A percentile compares a stretch with the other conserved stretches of the same genome.
Evolutionary conservation across 73 alveolate genomes (phyloP).

Genomic region (Paramecium sexaurelia): DNA sequence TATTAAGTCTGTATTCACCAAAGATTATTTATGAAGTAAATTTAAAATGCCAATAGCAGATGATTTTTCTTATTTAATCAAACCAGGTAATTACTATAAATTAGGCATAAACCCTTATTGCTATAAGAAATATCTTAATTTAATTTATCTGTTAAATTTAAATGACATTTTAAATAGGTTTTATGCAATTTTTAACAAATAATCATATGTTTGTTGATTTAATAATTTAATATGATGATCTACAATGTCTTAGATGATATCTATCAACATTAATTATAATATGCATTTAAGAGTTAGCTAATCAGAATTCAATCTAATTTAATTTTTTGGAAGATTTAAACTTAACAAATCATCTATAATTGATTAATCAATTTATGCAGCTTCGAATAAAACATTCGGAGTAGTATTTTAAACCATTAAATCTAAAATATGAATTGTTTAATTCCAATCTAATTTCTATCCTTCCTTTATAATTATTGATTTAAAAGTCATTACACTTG

Average conservation of each 20-base stretch:
- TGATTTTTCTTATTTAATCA: constrained; percentile 23
- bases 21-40: neutral
- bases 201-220: neutral
- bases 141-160: constrained; percentile 6
- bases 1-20: neutral
- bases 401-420: neutral
- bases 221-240: neutral
- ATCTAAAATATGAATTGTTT: neutral
- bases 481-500: constrained; percentile 8
- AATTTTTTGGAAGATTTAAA: neutral
- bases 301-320: neutral
- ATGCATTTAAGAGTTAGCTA: neutral
- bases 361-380: neutral
- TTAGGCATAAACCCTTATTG: constrained; percentile 18
- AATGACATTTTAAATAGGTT: neutral
- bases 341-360: neutral
- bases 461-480: neutral
- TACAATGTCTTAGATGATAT: neutral
- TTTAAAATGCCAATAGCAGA: neutral
- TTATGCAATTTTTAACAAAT: neutral
- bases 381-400: neutral
- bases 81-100: constrained; percentile 13
- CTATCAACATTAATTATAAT: constrained; percentile 23
- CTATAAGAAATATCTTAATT: constrained; percentile 3
- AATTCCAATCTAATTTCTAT: neutral